Percentiles rank a stretch among this genome's conserved stretches.
Conservation (phyloP, 2,329 filamentous ascomycete genomes). For the Apiospora hydei region DNA sequence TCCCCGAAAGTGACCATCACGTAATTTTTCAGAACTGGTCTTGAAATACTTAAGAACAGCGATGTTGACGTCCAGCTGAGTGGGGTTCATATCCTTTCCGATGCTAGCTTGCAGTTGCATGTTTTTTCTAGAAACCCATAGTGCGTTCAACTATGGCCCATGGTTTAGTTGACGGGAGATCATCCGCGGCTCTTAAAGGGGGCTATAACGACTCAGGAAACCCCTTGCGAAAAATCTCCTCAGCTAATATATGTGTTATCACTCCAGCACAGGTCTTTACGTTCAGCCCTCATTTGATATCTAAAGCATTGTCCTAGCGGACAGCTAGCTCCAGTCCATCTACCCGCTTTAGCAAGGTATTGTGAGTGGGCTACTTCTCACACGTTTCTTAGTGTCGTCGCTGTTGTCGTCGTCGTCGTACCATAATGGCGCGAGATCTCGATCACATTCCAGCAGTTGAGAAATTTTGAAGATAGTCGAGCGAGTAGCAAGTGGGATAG, state of each 20-base stretch:
- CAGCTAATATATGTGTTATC: neutral
- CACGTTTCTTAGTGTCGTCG: neutral
- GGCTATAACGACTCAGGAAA: neutral
- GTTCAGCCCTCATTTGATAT: neutral
- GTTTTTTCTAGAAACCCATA: slow-evolving; percentile 3
- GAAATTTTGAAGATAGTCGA: neutral
- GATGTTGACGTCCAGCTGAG: neutral
- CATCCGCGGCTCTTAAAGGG: neutral
- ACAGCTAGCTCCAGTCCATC: neutral
- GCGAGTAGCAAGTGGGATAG: neutral
- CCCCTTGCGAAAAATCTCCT: neutral
- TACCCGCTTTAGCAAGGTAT: neutral
- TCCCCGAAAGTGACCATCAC: neutral
- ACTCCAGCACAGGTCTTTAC: neutral
- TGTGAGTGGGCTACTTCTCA: too few species aligned
- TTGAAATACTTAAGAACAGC: neutral
- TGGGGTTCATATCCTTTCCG: neutral
- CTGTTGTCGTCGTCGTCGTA: neutral
- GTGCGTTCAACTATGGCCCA: neutral
- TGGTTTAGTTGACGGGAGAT: neutral
- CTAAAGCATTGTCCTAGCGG: neutral
- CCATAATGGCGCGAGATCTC: neutral
- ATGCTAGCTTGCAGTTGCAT: neutral
- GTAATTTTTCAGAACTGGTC: neutral
- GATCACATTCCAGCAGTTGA: neutral